Evolutionary conservation across 805 yeast genomes (phyloP).

Genomic region (Wickerhamomyces kurtzmanii): DNA sequence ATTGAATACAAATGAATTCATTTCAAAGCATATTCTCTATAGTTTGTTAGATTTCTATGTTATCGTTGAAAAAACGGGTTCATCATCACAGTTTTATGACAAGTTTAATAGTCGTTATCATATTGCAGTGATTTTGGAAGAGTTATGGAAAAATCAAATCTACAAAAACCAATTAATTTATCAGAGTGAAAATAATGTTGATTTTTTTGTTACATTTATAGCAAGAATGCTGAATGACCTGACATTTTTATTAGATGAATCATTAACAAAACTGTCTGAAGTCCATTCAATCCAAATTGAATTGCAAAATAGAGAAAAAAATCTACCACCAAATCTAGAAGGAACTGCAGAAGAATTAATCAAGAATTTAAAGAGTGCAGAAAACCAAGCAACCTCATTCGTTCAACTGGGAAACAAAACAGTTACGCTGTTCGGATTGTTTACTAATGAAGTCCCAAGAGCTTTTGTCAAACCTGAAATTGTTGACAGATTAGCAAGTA

Average conservation of each 20-base stretch:
- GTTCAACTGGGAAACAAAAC: constrained; percentile 81
- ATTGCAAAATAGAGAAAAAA: constrained; percentile 33
- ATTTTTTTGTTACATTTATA: constrained; percentile 83
- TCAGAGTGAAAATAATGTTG: constrained; percentile 60
- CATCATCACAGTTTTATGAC: constrained; percentile 91
- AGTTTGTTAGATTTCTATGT: constrained; percentile 86
- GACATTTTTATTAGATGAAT: constrained; percentile 85
- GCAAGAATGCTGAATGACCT: constrained; percentile 94
- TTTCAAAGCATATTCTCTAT: constrained; percentile 59
- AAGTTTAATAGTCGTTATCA: constrained; percentile 87
- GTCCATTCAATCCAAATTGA: constrained; percentile 74
- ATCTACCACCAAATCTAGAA: constrained; percentile 24
- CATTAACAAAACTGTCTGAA: constrained; percentile 65
- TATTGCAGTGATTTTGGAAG: constrained; percentile 74
- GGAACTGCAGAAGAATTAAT: constrained; percentile 57
- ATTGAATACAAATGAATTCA: constrained; percentile 53
- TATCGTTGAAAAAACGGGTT: constrained; percentile 92
- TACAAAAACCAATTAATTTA: constrained; percentile 61
- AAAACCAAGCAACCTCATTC: constrained; percentile 70
- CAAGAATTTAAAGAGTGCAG: constrained; percentile 49
- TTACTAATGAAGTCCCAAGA: constrained; percentile 77
- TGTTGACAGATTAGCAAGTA: constrained; percentile 89
- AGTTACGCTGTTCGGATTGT: constrained; percentile 65
- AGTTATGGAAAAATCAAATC: constrained; percentile 65
- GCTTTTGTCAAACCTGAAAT: constrained; percentile 85